These are phyloP conservation scores for Coelastrella sp. DNA, from an alignment of 139 green algal genomes.

Conservation along the genomic window DNA sequence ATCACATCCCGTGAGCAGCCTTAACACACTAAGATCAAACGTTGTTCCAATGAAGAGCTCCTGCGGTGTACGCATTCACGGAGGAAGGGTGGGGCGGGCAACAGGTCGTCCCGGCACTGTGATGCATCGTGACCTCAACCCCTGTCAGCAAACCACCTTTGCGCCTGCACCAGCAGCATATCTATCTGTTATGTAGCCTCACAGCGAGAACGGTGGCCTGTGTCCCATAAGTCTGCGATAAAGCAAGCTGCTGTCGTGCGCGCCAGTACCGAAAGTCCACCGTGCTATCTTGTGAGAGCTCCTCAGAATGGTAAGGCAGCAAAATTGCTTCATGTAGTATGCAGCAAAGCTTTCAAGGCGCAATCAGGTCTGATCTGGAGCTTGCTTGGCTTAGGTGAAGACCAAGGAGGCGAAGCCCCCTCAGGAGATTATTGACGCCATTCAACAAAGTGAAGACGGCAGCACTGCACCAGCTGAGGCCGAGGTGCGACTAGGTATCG, in stretches of 20 bases:
- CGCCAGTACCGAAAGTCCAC: no score
- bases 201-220: no score
- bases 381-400: neutral
- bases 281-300: no score
- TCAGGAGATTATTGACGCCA: conserved; percentile 41
- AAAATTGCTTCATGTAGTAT: no score
- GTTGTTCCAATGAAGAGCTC: no score
- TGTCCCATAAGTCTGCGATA: no score
- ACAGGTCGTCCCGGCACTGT: neutral
- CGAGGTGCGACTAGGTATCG: neutral
- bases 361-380: neutral
- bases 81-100: no score
- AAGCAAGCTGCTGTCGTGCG: no score
- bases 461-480: conserved; percentile 45
- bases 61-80: no score
- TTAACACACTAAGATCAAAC: no score
- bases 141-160: neutral
- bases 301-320: no score
- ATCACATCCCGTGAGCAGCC: no score
- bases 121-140: neutral
- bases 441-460: conserved; percentile 45
- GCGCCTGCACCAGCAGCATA: neutral
- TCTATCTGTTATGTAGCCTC: neutral
- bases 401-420: conserved; percentile 46
- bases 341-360: neutral